Base-by-base conservation (phyloP, 164 flowering plant genomes). In the Stephania yunnanensis region DNA sequence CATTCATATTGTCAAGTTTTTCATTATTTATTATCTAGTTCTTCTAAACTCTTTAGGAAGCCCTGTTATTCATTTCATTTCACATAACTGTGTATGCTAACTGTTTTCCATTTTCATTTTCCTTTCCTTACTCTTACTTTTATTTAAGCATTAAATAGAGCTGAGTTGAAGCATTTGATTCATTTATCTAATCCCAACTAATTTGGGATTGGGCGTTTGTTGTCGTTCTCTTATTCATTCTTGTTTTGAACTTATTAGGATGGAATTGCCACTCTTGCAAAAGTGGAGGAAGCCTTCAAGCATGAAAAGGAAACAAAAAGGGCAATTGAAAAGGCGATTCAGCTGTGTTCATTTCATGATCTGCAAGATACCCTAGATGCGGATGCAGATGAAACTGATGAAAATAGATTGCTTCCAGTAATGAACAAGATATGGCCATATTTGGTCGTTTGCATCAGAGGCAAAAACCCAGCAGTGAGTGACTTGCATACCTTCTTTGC, bases 391-490 rank as follows among this genome's bases (percentile, higher is more conserved):
- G 92, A 82, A 69, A 79, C 84, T 7, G 90, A 85, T 74, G 99
- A 95, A 84, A 95, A 95, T 77, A 85, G 95, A 82, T 82, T 92
- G 85, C 98, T 95, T 81, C 99, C 99, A 29, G 98, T 97, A 46
- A 81, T 88, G 93, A 93, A 93, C 78, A 93, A 90, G 83, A 82
- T 93, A 68, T 95, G 99, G 99, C 99, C 99, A 10, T 87, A 87
- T 75, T 74, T 92, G 85, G 88, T 93, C 69, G 79, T 81, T 78
- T 93, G 97, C 76, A 75, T 91, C 63, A 87, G 76, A 74, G 85
- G 85, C 68, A 87, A 74, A 71, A 88, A 84, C 73, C 89, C 88
- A 46, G 86, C 89, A 94, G 99, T 95, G 73, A 46, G 90, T 79
- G 12, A 70, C 29, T 50, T 42, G 1, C 6, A 8, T 8, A 22